Evolutionary conservation across 2,329 filamentous ascomycete species (phyloP).

Genomic region (Thelonectria blattea): DNA sequence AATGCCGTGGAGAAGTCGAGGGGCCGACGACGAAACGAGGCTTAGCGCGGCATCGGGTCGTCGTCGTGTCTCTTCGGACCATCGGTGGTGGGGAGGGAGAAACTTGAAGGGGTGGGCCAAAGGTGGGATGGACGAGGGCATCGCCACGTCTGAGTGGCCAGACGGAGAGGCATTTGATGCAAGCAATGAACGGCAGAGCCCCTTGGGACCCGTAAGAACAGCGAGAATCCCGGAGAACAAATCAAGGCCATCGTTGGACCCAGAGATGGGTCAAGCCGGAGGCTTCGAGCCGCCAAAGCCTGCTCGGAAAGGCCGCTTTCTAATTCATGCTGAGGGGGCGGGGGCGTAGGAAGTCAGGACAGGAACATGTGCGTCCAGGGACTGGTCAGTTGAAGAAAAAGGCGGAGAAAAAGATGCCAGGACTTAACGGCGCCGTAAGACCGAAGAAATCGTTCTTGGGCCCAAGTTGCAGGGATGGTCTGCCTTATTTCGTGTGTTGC

Average conservation of each 20-base stretch:
- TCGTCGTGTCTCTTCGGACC: conserved; percentile 37
- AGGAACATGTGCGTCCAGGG: conserved; percentile 14
- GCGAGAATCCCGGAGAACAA: conserved; percentile 19
- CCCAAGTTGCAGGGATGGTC: neutral
- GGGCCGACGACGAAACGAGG: conserved; percentile 15
- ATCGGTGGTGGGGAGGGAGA: conserved; percentile 35
- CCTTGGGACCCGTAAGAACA: neutral
- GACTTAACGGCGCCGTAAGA: conserved; percentile 22
- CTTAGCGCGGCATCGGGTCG: conserved; percentile 38
- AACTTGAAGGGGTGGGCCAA: conserved; percentile 24
- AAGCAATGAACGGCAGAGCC: conserved; percentile 23
- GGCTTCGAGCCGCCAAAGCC: conserved; percentile 9
- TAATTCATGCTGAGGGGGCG: conserved; percentile 10
- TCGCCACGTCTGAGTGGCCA: conserved; percentile 22
- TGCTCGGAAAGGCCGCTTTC: neutral
- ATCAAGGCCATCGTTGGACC: conserved; percentile 20
- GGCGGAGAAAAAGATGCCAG: conserved; percentile 26
- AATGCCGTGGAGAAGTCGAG: conserved; percentile 26
- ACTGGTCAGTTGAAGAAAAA: conserved; percentile 13
- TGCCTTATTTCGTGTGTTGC: neutral
- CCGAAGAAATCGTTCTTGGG: conserved; percentile 14
- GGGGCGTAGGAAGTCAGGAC: conserved; percentile 11
- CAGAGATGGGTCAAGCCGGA: conserved; percentile 12
- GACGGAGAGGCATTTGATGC: conserved; percentile 19
- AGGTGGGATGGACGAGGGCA: conserved; percentile 24